Base-by-base conservation (phyloP, 1,139 yeast species). In the Zhuliangozyma blackwelliae region DNA sequence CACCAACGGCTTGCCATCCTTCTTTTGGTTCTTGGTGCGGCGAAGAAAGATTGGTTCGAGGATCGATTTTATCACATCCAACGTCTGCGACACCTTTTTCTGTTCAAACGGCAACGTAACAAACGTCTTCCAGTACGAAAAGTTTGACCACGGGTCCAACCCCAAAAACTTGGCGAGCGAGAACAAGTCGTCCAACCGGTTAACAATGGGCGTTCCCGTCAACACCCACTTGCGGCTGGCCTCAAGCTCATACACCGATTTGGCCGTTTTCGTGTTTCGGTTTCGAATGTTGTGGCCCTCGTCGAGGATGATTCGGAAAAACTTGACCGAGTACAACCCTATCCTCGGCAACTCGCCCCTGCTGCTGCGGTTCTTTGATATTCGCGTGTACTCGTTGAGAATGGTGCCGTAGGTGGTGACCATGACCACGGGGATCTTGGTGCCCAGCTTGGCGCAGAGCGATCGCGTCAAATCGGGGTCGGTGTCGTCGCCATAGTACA, bases 201-300 rank as follows among this genome's bases (percentile, higher is more conserved):
- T 92, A 34, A 90, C 85, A 33, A 92, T 87, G 0, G 98, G 97
- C 0, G 98, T 92, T 10, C 98, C 98, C 0, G 97, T 89, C 32
- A 92, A 64, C 2, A 84, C 73, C 98, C 98, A 92, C 45, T 78
- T 79, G 35, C 95, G 68, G 30, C 71, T 69, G 51, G 87, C 79
- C 10, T 64, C 54, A 19, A 92, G 55, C 28, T 77, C 83, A 56
- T 77, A 79, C 9, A 90, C 74, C 0, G 97, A 86, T 49, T 81
- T 82, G 0, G 97, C 81, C 0, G 96, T 84, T 44, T 82, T 82
- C 1, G 96, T 83, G 33, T 74, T 66, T 49, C 94, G 69, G 55
- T 90, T 90, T 51, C 96, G 72, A 41, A 92, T 92, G 27, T 77
- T 84, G 54, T 92, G 98, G 5, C 95, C 97, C 58, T 92, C 98